Evolutionary conservation across 768 basidiomycete genomes (phyloP).

Genomic region (Chalciporus piperatus): DNA sequence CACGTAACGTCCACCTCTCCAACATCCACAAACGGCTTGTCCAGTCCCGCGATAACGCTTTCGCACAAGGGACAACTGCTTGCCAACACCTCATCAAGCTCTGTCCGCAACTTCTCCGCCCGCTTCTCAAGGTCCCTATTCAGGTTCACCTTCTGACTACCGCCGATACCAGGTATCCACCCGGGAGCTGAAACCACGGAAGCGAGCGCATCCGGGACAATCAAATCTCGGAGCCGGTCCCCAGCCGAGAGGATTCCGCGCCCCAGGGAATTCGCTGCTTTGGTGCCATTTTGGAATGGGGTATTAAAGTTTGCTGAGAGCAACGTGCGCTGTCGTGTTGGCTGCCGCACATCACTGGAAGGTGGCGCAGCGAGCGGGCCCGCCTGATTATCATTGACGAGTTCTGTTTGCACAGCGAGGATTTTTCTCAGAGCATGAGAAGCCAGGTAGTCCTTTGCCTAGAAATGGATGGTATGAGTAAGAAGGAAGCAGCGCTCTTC

Average conservation of each 20-base stretch:
- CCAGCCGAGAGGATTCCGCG: conserved; percentile 85
- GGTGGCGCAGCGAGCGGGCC: conserved; percentile 35
- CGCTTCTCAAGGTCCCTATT: conserved; percentile 55
- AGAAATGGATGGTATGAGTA: conserved; percentile 3
- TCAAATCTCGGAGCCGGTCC: conserved; percentile 86
- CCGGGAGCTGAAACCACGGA: conserved; percentile 73
- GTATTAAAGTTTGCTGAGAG: conserved; percentile 71
- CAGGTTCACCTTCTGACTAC: conserved; percentile 43
- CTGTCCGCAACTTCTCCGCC: conserved; percentile 69
- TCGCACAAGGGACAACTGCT: conserved; percentile 94
- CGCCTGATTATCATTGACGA: conserved; percentile 55
- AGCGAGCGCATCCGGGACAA: conserved; percentile 91
- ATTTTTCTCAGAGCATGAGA: conserved; percentile 81
- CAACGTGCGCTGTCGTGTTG: conserved; percentile 57
- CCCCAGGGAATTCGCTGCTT: conserved; percentile 66
- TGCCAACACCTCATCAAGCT: conserved; percentile 87
- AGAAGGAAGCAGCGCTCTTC: neutral
- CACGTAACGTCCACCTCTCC: conserved; percentile 80
- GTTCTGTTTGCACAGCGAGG: conserved; percentile 77
- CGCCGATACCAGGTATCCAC: conserved; percentile 73
- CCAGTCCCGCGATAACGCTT: conserved; percentile 78
- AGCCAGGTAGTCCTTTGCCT: conserved; percentile 93
- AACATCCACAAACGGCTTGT: conserved; percentile 79
- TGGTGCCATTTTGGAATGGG: conserved; percentile 60
- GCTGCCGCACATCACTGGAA: conserved; percentile 40